Percentiles rank a stretch among this genome's conserved stretches.
Evolutionary conservation across 148 eudicot genomes (phyloP).

Genomic region (Fagopyrum homotropicum): DNA sequence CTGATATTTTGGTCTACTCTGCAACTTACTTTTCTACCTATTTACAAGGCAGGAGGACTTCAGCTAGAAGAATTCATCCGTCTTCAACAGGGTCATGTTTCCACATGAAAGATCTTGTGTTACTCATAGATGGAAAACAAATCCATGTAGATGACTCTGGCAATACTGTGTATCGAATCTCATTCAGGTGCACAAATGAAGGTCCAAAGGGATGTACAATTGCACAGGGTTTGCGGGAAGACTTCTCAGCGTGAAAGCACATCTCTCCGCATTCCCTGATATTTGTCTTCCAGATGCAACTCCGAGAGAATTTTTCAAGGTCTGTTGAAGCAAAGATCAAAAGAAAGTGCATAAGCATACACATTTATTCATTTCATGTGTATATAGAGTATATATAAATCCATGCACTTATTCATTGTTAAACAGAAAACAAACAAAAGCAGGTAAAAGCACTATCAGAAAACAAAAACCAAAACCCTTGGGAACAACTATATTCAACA

Average conservation of each 20-base stretch:
- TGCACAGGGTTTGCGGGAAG: not conserved
- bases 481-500: not conserved
- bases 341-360: not conserved
- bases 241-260: conserved; percentile 14
- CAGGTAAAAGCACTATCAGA: not conserved
- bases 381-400: not conserved
- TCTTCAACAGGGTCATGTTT: conserved; percentile 14
- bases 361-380: not conserved
- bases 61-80: not conserved
- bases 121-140: not conserved
- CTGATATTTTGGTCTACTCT: not conserved
- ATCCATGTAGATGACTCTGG: not conserved
- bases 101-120: conserved; percentile 1
- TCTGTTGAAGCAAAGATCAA: conserved; percentile 9
- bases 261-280: conserved; percentile 16
- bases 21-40: not conserved
- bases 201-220: not conserved
- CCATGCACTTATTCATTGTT: not conserved
- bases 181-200: not conserved
- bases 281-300: not conserved
- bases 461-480: not conserved
- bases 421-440: not conserved
- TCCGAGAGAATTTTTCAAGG: not conserved
- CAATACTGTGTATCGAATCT: not conserved
- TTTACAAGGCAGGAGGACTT: not conserved